A percentile compares a stretch with the other conserved stretches of the same genome.
phyloP scores from a whole-genome alignment of 2,329 filamentous ascomycete genomes.

The Eutypa lata region DNA sequence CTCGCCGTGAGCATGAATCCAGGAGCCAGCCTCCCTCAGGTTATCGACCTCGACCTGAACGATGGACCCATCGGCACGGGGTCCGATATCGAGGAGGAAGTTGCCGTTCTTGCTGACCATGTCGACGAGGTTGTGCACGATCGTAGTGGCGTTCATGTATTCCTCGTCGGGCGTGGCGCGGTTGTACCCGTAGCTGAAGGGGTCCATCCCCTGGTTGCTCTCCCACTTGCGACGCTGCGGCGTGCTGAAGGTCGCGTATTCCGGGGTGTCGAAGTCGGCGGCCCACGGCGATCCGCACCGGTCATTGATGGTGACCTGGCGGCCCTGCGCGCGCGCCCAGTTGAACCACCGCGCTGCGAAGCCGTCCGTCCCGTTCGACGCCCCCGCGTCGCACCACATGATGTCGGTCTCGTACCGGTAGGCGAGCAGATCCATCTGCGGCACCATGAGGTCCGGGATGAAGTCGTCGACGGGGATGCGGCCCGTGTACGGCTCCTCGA shows the following conservation, averaged over 20 bases:
- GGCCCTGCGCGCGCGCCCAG: slow-evolving; percentile 29
- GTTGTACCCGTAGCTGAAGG: slow-evolving; percentile 58
- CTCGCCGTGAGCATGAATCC: slow-evolving; percentile 52
- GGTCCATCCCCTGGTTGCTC: slow-evolving; percentile 57
- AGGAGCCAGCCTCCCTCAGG: slow-evolving; percentile 48
- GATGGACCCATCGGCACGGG: slow-evolving; percentile 52
- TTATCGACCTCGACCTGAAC: slow-evolving; percentile 44
- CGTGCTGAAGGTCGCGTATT: slow-evolving; percentile 49
- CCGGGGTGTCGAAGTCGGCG: slow-evolving; percentile 58
- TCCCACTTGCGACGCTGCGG: slow-evolving; percentile 58
- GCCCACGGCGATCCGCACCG: slow-evolving; percentile 51
- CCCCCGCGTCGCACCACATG: slow-evolving; percentile 49
- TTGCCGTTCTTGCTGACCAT: slow-evolving; percentile 37
- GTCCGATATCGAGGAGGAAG: slow-evolving; percentile 54
- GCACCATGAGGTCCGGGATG: slow-evolving; percentile 40
- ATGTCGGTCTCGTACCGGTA: slow-evolving; percentile 42
- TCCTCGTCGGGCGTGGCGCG: slow-evolving; percentile 44
- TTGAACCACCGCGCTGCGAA: slow-evolving; percentile 43
- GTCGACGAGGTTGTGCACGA: slow-evolving; percentile 39
- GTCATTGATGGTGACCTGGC: slow-evolving; percentile 53
- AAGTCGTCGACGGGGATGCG: slow-evolving; percentile 37
- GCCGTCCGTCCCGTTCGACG: slow-evolving; percentile 37
- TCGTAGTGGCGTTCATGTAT: slow-evolving; percentile 50
- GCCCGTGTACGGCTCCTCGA: slow-evolving; percentile 40
- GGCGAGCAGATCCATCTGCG: slow-evolving; percentile 44